Evolutionary conservation across 805 yeast genomes (phyloP), one percentile per base, ranked within the genome.

Genomic region (Sungouiozyma ichnusensis): DNA sequence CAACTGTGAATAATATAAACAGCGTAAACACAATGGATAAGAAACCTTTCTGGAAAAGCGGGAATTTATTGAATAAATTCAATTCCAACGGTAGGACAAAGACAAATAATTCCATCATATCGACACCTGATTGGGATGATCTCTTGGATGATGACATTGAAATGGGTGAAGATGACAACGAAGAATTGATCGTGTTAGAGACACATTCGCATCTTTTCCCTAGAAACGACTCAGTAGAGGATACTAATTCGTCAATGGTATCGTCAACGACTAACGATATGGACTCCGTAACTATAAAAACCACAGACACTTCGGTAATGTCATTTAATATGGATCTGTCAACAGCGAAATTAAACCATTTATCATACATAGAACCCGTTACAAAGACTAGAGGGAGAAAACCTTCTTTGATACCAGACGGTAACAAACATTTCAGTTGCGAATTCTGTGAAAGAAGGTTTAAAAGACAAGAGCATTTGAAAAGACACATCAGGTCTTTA

Each of bases 381-480:
- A 62, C 62, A n/a, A 60, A 73, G 39, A 71, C 76, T 2, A 66
- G 85, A 38, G 85, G 85, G 4, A 68, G 85, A 34, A 79, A 78
- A 57, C 84, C 81, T 18, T 73, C 79, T 35, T 63, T 72, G 47
- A 74, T 72, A 39, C 77, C 74, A 13, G 84, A 77, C 52, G 69
- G 66, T 48, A 46, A 55, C 13, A 79, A 79, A 59, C 76, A 76
- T 35, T 81, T 72, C 54, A 73, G 73, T 24, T 81, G 88, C 57
- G 73, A 73, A 27, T 72, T 69, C 52, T 81, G 90, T 57, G 68
- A 73, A 38, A 69, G 88, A 49, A 58, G 74, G 37, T 82, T 82
- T 62, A 77, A 79, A 55, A 69, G 92, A 50, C 85, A 81, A 57
- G 92, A 82, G 53, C 92, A 82, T 58, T 63, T 82, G 50, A 80